phyloP scores from a whole-genome alignment of 2,329 filamentous ascomycete species.

The Colletotrichum graminicola region DNA sequence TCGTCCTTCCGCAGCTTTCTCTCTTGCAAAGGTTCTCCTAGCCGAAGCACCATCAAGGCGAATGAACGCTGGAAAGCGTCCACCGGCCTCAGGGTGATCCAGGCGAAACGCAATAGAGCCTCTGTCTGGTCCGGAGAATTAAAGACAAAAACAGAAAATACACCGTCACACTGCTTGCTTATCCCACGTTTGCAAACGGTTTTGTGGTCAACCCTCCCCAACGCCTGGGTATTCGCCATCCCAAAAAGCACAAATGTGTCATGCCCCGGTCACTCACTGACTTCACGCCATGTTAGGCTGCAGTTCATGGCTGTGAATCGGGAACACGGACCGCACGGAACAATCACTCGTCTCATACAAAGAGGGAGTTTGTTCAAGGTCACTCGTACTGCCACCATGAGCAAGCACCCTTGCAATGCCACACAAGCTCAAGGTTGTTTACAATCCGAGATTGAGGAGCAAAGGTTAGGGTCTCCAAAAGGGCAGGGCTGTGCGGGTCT shows the following conservation, averaged over 20 bases:
- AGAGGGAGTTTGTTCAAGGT: not conserved
- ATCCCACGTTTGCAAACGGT: constrained; percentile 20
- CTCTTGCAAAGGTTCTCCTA: not conserved
- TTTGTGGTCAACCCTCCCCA: constrained; percentile 20
- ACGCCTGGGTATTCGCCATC: constrained; percentile 42
- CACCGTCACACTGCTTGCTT: constrained; percentile 5
- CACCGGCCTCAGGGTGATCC: not conserved
- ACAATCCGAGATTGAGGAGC: not conserved
- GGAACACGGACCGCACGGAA: not conserved
- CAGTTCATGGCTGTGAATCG: not conserved
- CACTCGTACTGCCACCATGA: not conserved
- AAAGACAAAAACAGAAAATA: not conserved
- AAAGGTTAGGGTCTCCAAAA: not conserved
- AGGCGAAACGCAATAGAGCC: not conserved
- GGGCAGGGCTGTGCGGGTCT: not conserved
- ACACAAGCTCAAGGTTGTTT: not conserved
- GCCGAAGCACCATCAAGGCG: not conserved
- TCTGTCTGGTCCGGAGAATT: not conserved
- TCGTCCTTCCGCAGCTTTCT: not conserved
- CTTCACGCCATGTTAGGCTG: not conserved
- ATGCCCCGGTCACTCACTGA: not conserved
- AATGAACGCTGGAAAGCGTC: not conserved
- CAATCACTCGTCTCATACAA: not conserved
- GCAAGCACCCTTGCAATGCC: not conserved
- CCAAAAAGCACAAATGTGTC: constrained; percentile 25